phyloP scores from a whole-genome alignment of 106 monocot species.

The Acorus gramineus region DNA sequence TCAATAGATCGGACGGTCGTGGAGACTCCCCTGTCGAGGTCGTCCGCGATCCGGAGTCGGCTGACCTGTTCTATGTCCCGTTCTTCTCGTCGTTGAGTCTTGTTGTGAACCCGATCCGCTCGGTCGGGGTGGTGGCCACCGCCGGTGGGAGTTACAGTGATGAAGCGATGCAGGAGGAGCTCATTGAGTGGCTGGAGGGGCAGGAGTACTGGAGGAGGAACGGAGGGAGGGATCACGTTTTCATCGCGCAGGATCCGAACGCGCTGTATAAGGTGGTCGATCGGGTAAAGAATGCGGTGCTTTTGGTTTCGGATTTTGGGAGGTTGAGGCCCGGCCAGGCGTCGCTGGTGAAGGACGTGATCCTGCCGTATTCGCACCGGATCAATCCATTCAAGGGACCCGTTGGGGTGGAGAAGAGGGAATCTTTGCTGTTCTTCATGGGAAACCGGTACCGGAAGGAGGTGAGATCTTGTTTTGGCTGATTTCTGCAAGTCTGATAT shows the following conservation, averaged over 20 bases:
- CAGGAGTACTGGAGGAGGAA: conserved; percentile 68
- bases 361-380: conserved; percentile 75
- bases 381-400: conserved; percentile 64
- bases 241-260: conserved; percentile 82
- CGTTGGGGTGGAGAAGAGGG: conserved; percentile 42
- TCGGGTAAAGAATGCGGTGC: conserved; percentile 41
- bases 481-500: background rate
- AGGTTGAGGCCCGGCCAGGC: conserved; percentile 58
- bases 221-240: conserved; percentile 72
- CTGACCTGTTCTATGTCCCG: conserved; percentile 85
- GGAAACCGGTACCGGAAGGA: conserved; percentile 84
- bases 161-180: conserved; percentile 63
- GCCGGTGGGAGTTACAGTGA: conserved; percentile 17
- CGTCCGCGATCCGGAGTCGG: conserved; percentile 43
- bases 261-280: conserved; percentile 66
- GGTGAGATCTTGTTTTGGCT: conserved; percentile 23
- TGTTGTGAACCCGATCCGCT: conserved; percentile 63
- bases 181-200: conserved; percentile 66
- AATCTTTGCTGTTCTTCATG: conserved; percentile 79
- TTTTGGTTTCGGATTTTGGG: conserved; percentile 78
- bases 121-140: conserved; percentile 4
- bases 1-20: conserved; percentile 15
- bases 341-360: conserved; percentile 74
- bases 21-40: conserved; percentile 22
- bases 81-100: conserved; percentile 92